Conservation (phyloP, 768 basidiomycete species). For the Lactarius indigo region DNA sequence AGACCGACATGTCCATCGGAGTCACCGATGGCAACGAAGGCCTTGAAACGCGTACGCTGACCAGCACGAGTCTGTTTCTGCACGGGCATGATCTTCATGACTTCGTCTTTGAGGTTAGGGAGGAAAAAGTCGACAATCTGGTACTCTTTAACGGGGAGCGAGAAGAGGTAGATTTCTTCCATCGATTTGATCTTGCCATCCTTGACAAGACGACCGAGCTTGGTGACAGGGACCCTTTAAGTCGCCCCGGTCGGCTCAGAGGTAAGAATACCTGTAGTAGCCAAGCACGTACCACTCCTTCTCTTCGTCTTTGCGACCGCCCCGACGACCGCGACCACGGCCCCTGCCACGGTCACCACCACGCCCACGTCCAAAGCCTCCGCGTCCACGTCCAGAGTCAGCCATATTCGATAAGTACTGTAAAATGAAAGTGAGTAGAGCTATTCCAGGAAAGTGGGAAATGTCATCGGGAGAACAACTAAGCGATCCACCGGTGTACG, state of each 20-base stretch:
- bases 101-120: constrained; percentile 98
- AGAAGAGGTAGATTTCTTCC: constrained; percentile 99
- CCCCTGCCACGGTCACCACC: constrained; percentile 60
- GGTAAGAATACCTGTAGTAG: constrained; percentile 1
- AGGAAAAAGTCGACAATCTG: constrained; percentile 99
- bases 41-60: constrained; percentile 99
- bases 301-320: constrained; percentile 98
- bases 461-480: constrained; percentile 9
- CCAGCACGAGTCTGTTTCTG: constrained; percentile 99
- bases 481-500: constrained; percentile 17
- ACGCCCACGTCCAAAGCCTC: constrained; percentile 85
- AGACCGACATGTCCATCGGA: constrained; percentile 98
- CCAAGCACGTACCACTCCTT: constrained; percentile 84
- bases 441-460: background rate
- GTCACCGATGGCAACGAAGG: constrained; percentile 99
- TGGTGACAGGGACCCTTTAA: constrained; percentile 95
- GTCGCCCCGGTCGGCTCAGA: constrained; percentile 13
- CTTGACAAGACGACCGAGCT: constrained; percentile 97
- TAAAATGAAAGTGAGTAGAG: constrained; percentile 21
- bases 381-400: constrained; percentile 87
- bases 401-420: constrained; percentile 55
- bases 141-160: constrained; percentile 98
- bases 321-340: constrained; percentile 82
- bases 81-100: constrained; percentile 99
- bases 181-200: constrained; percentile 99